These are phyloP conservation scores for Ensete ventricosum DNA, from an alignment of 176 grass and related monocot species.

Conservation along the genomic window DNA sequence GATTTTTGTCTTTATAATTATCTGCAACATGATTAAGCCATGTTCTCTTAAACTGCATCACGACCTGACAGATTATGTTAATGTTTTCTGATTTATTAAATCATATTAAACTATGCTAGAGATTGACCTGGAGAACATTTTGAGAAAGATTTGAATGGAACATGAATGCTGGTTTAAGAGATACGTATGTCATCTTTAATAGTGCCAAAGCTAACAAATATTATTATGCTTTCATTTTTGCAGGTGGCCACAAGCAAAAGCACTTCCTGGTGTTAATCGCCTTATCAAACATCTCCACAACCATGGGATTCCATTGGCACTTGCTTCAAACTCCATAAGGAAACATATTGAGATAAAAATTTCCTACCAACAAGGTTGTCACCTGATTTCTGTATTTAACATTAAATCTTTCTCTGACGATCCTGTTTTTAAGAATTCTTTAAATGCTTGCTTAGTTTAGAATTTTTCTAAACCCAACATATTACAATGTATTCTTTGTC, in stretches of 20 bases:
- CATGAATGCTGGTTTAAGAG: background rate
- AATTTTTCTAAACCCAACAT: too few relatives aligned
- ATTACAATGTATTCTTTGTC: too few relatives aligned
- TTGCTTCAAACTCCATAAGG: conserved; percentile 87
- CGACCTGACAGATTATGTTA: too few relatives aligned
- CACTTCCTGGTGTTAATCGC: conserved; percentile 59
- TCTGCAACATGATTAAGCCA: too few relatives aligned
- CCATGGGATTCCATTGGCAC: conserved; percentile 53
- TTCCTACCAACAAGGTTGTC: conserved; percentile 41
- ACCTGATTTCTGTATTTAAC: background rate
- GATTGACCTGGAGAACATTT: too few relatives aligned
- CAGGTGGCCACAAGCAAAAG: conserved; percentile 59
- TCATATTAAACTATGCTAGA: too few relatives aligned
- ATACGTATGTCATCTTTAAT: background rate
- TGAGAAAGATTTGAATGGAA: too few relatives aligned
- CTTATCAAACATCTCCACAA: conserved; percentile 67
- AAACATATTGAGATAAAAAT: conserved; percentile 62
- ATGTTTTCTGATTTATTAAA: too few relatives aligned
- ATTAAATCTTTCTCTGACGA: background rate
- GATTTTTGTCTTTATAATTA: too few relatives aligned
- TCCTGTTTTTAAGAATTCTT: background rate
- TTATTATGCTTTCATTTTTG: conserved; percentile 14
- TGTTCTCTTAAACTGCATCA: too few relatives aligned
- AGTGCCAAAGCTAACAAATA: background rate
- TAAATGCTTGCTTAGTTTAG: background rate